Evolutionary conservation across 2,329 filamentous ascomycete species (phyloP), one percentile per base, ranked within the genome.

Genomic region (Teratosphaeria gauchensis): DNA sequence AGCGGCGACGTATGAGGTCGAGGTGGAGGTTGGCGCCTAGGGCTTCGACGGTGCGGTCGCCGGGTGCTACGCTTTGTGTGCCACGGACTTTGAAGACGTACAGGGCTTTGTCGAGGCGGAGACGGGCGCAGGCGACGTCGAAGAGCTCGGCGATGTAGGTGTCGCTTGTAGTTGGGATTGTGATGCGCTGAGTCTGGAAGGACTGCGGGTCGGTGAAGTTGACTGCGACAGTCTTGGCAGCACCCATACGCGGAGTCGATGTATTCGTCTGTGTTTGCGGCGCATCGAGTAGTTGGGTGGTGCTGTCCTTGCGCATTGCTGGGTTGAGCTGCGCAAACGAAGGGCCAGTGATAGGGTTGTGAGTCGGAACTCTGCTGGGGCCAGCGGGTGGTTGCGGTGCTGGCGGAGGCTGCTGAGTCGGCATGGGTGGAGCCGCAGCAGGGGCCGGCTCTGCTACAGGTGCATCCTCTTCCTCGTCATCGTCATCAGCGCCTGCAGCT

Each of bases 91-190:
- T 91, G 62, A 95, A 81, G 4, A 92, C 86, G 70, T 90, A 89
- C 58, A 86, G 84, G 19, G 82, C 87, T 75, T 91, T 90, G 71
- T 94, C 90, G 0, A 94, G 77, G 59, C 89, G 84, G 51, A 90
- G 80, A 72, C 89, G 89, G 51, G 85, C 83, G 71, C 89, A 94
- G 2, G 89, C 86, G 63, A 85, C 80, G 68, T 92, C 89, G 56
- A 92, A 84, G 31, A 94, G 84, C 71, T 94, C 89, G 51, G 87
- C 88, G 52, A 94, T 83, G 70, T 92, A 94, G 32, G 86, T 92
- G 65, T 92, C 88, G 0, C 88, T 90, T 0, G 87, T 92, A 53
- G 90, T 88, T 62, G 89, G 84, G 19, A 92, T 76, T 1, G 85
- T 86, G 28, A 90, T 82, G 76, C 85, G 84, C 67, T 87, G 86